Conservation (phyloP, 2,329 filamentous ascomycete species). For the Scopulariopsis brevicaulis region DNA sequence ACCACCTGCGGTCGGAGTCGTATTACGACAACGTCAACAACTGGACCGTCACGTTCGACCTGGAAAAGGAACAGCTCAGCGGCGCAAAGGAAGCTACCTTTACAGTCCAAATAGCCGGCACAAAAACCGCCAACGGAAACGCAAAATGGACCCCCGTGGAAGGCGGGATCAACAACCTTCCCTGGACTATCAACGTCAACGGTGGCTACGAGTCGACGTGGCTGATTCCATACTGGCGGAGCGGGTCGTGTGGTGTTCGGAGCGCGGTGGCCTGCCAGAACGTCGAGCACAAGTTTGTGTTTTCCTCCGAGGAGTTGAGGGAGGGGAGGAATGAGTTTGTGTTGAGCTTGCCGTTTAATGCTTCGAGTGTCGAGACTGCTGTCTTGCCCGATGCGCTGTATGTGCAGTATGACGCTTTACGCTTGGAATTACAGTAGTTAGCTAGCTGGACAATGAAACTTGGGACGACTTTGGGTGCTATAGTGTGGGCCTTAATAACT, state of each 20-base stretch:
- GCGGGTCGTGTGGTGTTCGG: slow-evolving; percentile 45
- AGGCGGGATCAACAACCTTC: slow-evolving; percentile 35
- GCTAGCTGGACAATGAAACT: background rate
- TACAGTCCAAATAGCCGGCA: slow-evolving; percentile 51
- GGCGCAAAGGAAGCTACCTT: slow-evolving; percentile 37
- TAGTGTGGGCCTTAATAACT: no score
- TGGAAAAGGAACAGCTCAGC: slow-evolving; percentile 26
- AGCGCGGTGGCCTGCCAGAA: slow-evolving; percentile 52
- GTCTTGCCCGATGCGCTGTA: slow-evolving; percentile 43
- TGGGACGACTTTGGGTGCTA: no score
- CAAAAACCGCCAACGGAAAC: slow-evolving; percentile 50
- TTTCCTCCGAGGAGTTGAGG: slow-evolving; percentile 34
- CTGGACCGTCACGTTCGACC: slow-evolving; percentile 45
- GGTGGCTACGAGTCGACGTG: slow-evolving; percentile 34
- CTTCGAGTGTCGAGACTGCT: slow-evolving; percentile 46
- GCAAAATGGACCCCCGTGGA: slow-evolving; percentile 46
- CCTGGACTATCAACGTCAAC: slow-evolving; percentile 30
- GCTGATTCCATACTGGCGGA: slow-evolving; percentile 36
- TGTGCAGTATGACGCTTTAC: slow-evolving; percentile 54
- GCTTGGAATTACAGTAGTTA: slow-evolving; percentile 39
- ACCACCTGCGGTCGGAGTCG: slow-evolving; percentile 28
- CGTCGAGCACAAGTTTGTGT: slow-evolving; percentile 45
- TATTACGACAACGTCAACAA: slow-evolving; percentile 40
- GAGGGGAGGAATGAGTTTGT: slow-evolving; percentile 42
- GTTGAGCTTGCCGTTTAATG: slow-evolving; percentile 46